Evolutionary conservation across 768 basidiomycete genomes (phyloP), one percentile per base, ranked within the genome.

Genomic region (Kwoniella botswanensis): DNA sequence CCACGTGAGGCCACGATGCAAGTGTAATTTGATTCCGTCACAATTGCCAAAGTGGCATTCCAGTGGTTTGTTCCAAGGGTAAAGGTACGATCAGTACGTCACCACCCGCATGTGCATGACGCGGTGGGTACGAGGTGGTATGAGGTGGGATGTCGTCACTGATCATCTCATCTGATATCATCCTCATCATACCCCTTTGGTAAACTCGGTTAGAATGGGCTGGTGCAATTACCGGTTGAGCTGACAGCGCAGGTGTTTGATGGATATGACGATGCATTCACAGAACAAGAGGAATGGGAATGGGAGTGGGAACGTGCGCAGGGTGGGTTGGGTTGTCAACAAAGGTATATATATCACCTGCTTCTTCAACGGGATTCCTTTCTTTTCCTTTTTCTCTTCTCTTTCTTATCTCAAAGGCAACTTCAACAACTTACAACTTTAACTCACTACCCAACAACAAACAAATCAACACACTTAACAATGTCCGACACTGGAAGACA

Each of bases 401-500:
- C n/a, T n/a, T n/a, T n/a, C 15, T 65, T 26, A 55, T 60, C 55
- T 35, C 26, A 26, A 2, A 26, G 4, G 26, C n/a, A n/a, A n/a
- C n/a, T n/a, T n/a, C n/a, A 4, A 64, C 70, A 50, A 67, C 52
- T 42, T 54, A 65, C 50, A 44, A 43, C 6, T 50, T 42, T 9
- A 24, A 59, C 44, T 62, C 12, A 58, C 66, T 43, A 65, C 55
- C 66, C 52, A 66, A 63, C 67, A 61, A 74, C 54, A 69, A 67
- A 70, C 68, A 63, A 71, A 67, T 68, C 74, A 75, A 65, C 3
- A 29, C 68, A 64, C 62, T 41, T 44, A 43, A 82, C 76, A 77
- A 82, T 83, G 82, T 83, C 82, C 72, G 82, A 83, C 78, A 76
- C 74, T 63, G 80, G 78, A 29, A 74, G 82, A 68, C 79, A 83